Evolutionary conservation across 163 green algal genomes (phyloP).

Genomic region (Smithsoniella earleae): DNA sequence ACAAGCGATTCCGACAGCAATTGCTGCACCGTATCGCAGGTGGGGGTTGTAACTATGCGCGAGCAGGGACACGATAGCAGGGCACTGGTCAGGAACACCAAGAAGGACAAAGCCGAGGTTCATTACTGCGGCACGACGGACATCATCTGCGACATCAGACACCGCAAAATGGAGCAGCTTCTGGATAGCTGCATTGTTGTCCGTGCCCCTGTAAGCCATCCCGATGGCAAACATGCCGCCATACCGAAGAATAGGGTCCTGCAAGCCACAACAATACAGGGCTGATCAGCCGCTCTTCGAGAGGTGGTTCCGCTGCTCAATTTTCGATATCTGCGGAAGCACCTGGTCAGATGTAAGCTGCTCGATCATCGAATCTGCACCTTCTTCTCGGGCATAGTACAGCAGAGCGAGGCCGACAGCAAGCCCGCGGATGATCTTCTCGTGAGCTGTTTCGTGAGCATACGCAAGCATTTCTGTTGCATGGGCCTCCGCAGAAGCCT

Average conservation of each 20-base stretch:
- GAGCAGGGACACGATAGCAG: conserved; percentile 84
- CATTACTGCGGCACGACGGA: conserved; percentile 83
- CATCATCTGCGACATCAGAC: conserved; percentile 90
- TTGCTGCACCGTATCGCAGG: conserved; percentile 93
- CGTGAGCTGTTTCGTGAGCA: conserved; percentile 93
- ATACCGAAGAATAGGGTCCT: conserved; percentile 93
- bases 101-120: conserved; percentile 93
- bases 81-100: conserved; percentile 75
- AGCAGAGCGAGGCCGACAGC: conserved; percentile 66
- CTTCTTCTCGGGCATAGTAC: conserved; percentile 79
- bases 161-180: conserved; percentile 95
- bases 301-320: too few species aligned
- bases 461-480: conserved; percentile 90
- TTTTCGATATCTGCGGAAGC: too few species aligned
- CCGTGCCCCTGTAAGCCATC: conserved; percentile 89
- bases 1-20: conserved; percentile 92
- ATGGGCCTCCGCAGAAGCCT: conserved; percentile 41
- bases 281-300: too few species aligned
- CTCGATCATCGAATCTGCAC: conserved; percentile 37
- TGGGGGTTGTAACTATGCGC: conserved; percentile 96
- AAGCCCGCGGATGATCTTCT: conserved; percentile 95
- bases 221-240: conserved; percentile 86
- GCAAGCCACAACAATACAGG: conserved; percentile 1
- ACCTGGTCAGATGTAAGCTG: neutral
- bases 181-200: conserved; percentile 89